Percentiles rank a stretch among this genome's conserved stretches.
Conservation (phyloP, 2,329 filamentous ascomycete species). For the Phialophora verrucosa region DNA sequence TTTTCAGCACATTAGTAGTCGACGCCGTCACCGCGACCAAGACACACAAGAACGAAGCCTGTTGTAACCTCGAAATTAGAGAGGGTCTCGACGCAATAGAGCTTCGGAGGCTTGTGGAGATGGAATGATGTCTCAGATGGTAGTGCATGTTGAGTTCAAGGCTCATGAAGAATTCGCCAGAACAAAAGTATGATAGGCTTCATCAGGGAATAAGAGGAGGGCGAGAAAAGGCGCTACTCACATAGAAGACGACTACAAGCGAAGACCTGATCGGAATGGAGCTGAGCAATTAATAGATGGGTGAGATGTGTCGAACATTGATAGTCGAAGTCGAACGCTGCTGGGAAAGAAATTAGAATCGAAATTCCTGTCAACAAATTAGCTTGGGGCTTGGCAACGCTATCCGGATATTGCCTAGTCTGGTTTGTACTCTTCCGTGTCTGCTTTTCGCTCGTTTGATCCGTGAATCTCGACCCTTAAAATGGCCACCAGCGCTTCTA, state of each 20-base stretch:
- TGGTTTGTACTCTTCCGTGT: neutral
- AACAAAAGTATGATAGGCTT: conserved; percentile 57
- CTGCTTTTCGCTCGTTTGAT: neutral
- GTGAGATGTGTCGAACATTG: neutral
- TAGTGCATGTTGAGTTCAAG: conserved; percentile 65
- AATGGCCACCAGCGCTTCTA: neutral
- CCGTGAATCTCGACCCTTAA: neutral
- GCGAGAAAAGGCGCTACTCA: neutral
- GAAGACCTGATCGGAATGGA: neutral
- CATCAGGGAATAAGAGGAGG: conserved; percentile 29
- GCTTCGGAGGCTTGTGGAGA: neutral
- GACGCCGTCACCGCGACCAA: neutral
- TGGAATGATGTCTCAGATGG: conserved; percentile 56
- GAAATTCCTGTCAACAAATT: neutral
- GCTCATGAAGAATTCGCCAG: conserved; percentile 61
- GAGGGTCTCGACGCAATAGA: neutral
- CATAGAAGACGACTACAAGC: neutral
- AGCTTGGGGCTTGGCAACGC: neutral
- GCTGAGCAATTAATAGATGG: neutral
- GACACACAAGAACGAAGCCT: neutral
- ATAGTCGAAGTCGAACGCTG: neutral
- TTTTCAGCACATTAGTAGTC: neutral
- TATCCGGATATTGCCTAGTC: neutral
- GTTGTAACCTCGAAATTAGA: neutral
- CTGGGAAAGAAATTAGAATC: neutral